phyloP scores from a whole-genome alignment of 768 basidiomycete species.

The Collybia mongolica region DNA sequence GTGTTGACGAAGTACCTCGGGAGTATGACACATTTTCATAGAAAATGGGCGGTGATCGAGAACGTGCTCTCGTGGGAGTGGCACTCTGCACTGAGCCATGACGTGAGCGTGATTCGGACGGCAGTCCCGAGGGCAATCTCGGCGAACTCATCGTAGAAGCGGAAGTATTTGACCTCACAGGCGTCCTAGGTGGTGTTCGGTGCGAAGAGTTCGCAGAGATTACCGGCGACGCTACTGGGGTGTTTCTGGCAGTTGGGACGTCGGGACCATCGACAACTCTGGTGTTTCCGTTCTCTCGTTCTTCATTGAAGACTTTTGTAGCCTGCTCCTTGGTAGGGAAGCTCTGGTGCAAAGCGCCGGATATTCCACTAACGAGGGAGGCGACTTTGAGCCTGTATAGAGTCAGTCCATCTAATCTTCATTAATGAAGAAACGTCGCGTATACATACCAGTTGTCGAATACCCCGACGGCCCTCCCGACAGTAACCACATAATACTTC shows the following conservation, averaged over 20 bases:
- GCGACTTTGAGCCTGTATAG: conserved; percentile 42
- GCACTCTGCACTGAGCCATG: background rate
- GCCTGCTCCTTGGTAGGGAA: conserved; percentile 45
- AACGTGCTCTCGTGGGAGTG: background rate
- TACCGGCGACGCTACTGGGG: background rate
- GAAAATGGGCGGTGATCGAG: conserved; percentile 1
- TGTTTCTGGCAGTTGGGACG: background rate
- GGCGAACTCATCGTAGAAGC: conserved; percentile 7
- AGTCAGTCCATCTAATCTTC: background rate
- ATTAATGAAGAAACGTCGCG: background rate
- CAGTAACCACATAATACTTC: conserved; percentile 42
- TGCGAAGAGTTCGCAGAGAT: background rate
- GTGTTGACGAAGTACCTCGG: conserved; percentile 9
- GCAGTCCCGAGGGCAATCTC: conserved; percentile 4
- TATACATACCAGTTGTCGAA: conserved; percentile 35
- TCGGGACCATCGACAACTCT: conserved; percentile 19
- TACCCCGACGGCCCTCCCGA: conserved; percentile 36
- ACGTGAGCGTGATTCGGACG: conserved; percentile 8
- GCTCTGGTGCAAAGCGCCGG: conserved; percentile 40
- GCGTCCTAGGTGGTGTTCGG: background rate
- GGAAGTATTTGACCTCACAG: background rate
- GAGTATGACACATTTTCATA: conserved; percentile 14
- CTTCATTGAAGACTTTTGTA: conserved; percentile 24
- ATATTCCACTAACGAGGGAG: conserved; percentile 40
- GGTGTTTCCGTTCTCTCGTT: conserved; percentile 24